Conservation (phyloP, 225 moss, liverwort and hornwort genomes). For the Physcomitrellopsis africana region DNA sequence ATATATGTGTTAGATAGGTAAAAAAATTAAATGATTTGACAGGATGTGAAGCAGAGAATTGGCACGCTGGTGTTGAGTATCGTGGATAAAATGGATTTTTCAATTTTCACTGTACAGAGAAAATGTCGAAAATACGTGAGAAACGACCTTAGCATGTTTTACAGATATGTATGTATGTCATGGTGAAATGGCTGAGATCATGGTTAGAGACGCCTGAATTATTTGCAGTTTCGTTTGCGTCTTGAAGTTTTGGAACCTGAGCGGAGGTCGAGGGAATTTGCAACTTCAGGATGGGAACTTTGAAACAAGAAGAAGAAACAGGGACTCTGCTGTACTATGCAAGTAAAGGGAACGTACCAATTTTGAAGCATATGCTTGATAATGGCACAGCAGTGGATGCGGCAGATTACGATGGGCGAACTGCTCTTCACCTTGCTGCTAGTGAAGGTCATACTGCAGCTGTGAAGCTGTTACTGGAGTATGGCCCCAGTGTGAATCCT, state of each 20-base stretch:
- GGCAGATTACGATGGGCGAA: conserved; percentile 70
- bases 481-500: conserved; percentile 60
- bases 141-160: too few species aligned
- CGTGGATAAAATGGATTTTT: too few species aligned
- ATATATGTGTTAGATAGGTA: too few species aligned
- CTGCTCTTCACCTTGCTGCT: conserved; percentile 76
- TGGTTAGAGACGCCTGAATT: neutral
- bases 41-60: too few species aligned
- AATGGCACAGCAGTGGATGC: conserved; percentile 55
- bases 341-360: conserved; percentile 49
- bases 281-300: conserved; percentile 42
- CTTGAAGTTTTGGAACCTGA: conserved; percentile 23
- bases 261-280: conserved; percentile 16
- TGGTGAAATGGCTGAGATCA: too few species aligned
- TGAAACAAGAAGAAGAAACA: conserved; percentile 65
- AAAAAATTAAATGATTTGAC: too few species aligned
- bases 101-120: too few species aligned
- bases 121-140: too few species aligned
- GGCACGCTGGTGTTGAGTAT: too few species aligned
- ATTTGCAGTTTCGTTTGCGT: neutral
- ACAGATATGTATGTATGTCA: too few species aligned
- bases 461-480: conserved; percentile 57
- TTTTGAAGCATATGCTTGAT: conserved; percentile 61
- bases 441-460: conserved; percentile 65
- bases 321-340: conserved; percentile 71